A percentile compares a stretch with the other conserved stretches of the same genome.
phyloP scores from a whole-genome alignment of 1,284 basidiomycete genomes.

The Macrocybe sp. region DNA sequence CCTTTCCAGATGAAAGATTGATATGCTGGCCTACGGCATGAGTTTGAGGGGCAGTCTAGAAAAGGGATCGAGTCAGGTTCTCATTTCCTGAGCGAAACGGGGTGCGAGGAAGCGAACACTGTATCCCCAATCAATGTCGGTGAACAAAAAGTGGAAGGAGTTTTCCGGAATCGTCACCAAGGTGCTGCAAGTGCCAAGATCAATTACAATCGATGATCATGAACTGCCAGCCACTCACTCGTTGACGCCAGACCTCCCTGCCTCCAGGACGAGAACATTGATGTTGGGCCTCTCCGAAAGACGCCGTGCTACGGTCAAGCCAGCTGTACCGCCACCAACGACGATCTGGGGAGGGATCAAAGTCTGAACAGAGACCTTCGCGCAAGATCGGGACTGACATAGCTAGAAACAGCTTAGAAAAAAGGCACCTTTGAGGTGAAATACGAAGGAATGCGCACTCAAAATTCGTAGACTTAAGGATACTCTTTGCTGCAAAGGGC shows the following conservation, averaged over 20 bases:
- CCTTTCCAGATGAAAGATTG: slow-evolving; percentile 26
- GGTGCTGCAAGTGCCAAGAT: slow-evolving; percentile 11
- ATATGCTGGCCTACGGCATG: slow-evolving; percentile 19
- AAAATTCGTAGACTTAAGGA: slow-evolving; percentile 15
- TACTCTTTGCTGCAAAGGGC: slow-evolving; percentile 10
- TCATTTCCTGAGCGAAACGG: slow-evolving; percentile 1
- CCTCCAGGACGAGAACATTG: slow-evolving; percentile 17
- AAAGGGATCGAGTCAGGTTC: neutral
- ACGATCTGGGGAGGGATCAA: slow-evolving; percentile 12
- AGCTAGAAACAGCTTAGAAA: slow-evolving; percentile 5
- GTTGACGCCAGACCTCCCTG: slow-evolving; percentile 19
- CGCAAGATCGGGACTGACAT: slow-evolving; percentile 3
- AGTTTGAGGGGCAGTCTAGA: slow-evolving; percentile 20
- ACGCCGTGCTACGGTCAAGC: slow-evolving; percentile 19
- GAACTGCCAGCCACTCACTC: slow-evolving; percentile 11
- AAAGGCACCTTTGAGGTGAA: neutral
- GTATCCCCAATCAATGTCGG: slow-evolving; percentile 26
- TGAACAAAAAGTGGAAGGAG: slow-evolving; percentile 23
- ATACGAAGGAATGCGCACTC: slow-evolving; percentile 13
- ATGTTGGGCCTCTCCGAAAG: slow-evolving; percentile 14
- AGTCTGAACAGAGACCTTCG: neutral
- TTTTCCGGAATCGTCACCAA: slow-evolving; percentile 24
- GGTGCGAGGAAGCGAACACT: slow-evolving; percentile 6
- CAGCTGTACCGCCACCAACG: slow-evolving; percentile 21
- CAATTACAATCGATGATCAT: neutral